phyloP scores from a whole-genome alignment of 768 basidiomycete genomes.

The Hygrocybe punicea region DNA sequence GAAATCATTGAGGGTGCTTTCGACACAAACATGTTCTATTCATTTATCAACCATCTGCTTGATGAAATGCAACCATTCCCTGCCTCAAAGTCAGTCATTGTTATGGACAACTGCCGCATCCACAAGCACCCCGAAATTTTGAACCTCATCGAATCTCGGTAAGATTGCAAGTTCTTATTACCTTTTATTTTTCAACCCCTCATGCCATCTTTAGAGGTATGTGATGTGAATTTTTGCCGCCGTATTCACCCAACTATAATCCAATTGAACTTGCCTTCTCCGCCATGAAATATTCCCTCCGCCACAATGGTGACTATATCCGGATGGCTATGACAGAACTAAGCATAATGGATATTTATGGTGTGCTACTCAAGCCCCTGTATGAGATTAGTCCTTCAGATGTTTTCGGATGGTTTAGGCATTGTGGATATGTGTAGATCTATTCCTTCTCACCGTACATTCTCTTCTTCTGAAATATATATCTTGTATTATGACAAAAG shows the following conservation, averaged over 20 bases:
- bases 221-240: slow-evolving; percentile 22
- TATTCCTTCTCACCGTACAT: too few relatives aligned
- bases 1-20: background rate
- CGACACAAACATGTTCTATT: background rate
- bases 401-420: too few relatives aligned
- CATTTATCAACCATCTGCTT: background rate
- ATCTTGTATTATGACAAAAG: too few relatives aligned
- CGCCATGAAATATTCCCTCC: slow-evolving; percentile 19
- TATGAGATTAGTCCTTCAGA: too few relatives aligned
- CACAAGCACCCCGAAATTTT: slow-evolving; percentile 17
- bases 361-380: background rate
- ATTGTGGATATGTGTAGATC: too few relatives aligned
- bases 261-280: slow-evolving; percentile 30
- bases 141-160: too few relatives aligned
- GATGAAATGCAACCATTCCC: slow-evolving; percentile 35
- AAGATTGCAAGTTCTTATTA: too few relatives aligned
- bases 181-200: too few relatives aligned
- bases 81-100: slow-evolving; percentile 25
- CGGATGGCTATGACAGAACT: slow-evolving; percentile 8
- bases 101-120: slow-evolving; percentile 39
- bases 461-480: too few relatives aligned
- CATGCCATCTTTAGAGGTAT: slow-evolving; percentile 5
- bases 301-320: slow-evolving; percentile 10
- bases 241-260: slow-evolving; percentile 29
- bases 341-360: background rate